phyloP scores from a whole-genome alignment of 78 protist species.

The Mastigamoeba balamuthi region DNA sequence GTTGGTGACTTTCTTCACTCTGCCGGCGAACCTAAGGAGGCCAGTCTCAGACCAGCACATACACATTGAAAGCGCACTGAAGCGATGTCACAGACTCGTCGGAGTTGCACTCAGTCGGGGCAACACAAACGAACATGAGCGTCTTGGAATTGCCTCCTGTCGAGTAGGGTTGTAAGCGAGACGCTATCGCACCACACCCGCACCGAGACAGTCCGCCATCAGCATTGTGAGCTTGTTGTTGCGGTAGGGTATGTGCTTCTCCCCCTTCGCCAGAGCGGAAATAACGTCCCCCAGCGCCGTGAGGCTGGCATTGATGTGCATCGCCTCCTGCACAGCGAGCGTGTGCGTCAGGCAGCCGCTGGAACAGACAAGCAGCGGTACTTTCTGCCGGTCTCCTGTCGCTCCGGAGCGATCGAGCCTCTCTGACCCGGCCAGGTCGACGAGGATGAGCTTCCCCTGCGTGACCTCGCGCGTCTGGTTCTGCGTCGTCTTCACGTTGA shows the following conservation, averaged over 20 bases:
- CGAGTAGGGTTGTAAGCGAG: no score
- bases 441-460: constrained; percentile 27
- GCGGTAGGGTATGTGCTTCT: constrained; percentile 42
- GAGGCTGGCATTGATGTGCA: constrained; percentile 25
- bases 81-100: constrained; percentile 36
- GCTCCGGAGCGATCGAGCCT: not conserved
- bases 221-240: constrained; percentile 48
- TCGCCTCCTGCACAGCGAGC: constrained; percentile 37
- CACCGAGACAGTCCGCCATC: constrained; percentile 27
- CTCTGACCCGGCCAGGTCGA: constrained; percentile 68
- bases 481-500: not conserved
- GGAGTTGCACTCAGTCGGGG: constrained; percentile 31
- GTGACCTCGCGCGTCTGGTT: not conserved
- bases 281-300: constrained; percentile 41
- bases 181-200: no score
- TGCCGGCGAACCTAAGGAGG: no score
- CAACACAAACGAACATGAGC: constrained; percentile 39
- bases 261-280: constrained; percentile 17
- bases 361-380: no score
- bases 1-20: no score
- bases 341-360: no score
- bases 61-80: constrained; percentile 6
- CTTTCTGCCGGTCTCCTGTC: not conserved
- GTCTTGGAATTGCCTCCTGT: constrained; percentile 62
- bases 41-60: no score